Base-by-base conservation (phyloP, 495 filamentous ascomycete genomes). In the Chaetomium fimeti region DNA sequence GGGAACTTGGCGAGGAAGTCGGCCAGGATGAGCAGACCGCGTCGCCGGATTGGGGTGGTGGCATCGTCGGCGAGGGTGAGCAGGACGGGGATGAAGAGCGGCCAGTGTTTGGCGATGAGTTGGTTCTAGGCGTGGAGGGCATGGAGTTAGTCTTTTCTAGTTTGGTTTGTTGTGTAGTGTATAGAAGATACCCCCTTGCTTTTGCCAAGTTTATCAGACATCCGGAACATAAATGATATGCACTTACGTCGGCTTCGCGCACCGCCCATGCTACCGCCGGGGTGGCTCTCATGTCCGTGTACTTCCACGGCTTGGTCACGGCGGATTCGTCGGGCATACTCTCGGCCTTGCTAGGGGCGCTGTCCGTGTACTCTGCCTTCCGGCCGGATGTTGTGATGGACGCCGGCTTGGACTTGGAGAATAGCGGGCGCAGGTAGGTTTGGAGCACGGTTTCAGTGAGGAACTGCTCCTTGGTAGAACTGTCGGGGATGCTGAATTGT, bases 51-150 rank as follows among this genome's bases (percentile, higher is more conserved):
- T 0, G 73, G 48, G 1, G 83, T 75, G 51, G 81, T 76, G 16
- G 79, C 71, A 71, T 93, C 89, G 72, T 98, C 94, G 57, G 91
- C 80, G 2, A 98, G 79, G 5, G 88, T 85, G 3, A 98, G 82
- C 0, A 97, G 78, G 1, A 91, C 89, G 1, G 94, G 94, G n/a
- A 93, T 82, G 48, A 90, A 83, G n/a, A 95, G 83, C 0, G 85
- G 86, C 86, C 92, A 97, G 62, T 90, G 80, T 6, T 73, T 11
- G 22, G 57, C 53, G 1, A 77, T 55, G 2, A 68, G 63, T 49
- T 5, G n/a, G 42, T 51, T 65, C 66, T 72, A 2, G 8, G 15
- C 27, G 71, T 38, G 57, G 32, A 11, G 15, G 47, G 48, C 3
- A 12, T 5, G 42, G 32, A 43, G 59, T 63, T 55, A 59, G 48